Evolutionary conservation across 768 basidiomycete genomes (phyloP).

Genomic region (Russula virescens): DNA sequence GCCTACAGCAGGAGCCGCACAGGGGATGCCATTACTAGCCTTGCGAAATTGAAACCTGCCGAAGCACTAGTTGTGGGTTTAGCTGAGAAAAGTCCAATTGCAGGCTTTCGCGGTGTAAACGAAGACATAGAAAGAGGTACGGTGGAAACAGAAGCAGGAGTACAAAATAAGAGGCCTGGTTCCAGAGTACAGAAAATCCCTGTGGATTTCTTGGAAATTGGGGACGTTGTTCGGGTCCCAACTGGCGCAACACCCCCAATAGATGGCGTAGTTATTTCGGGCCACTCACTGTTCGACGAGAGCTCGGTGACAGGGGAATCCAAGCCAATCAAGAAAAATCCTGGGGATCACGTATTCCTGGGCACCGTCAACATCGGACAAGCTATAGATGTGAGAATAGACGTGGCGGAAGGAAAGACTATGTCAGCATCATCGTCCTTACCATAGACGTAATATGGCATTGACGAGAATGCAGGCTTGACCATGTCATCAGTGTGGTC

Average conservation of each 20-base stretch:
- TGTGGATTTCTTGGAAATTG: conserved; percentile 67
- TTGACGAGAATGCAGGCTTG: conserved; percentile 44
- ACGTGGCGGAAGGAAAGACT: conserved; percentile 57
- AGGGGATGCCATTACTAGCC: conserved; percentile 64
- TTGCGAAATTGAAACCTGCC: conserved; percentile 58
- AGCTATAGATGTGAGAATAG: conserved; percentile 56
- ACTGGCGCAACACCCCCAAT: conserved; percentile 71
- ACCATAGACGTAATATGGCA: too few species aligned
- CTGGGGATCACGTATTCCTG: conserved; percentile 62
- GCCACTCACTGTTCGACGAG: conserved; percentile 61
- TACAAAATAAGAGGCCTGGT: conserved; percentile 11
- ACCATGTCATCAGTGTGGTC: conserved; percentile 70
- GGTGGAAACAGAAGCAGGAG: conserved; percentile 20
- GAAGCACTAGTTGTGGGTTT: conserved; percentile 47
- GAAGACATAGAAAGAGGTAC: conserved; percentile 39
- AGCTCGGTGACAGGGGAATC: conserved; percentile 84
- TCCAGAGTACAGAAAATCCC: conserved; percentile 37
- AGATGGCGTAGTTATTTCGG: conserved; percentile 59
- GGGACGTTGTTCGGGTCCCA: conserved; percentile 70
- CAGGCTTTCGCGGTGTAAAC: neutral
- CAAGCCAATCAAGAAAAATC: conserved; percentile 48
- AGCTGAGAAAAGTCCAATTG: neutral
- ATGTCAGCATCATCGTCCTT: conserved; percentile 41
- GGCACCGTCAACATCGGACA: conserved; percentile 70
- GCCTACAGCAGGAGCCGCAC: conserved; percentile 63